Evolutionary conservation across 1,284 basidiomycete genomes (phyloP), one percentile per base, ranked within the genome.

Genomic region (Cystobasidium slooffiae): DNA sequence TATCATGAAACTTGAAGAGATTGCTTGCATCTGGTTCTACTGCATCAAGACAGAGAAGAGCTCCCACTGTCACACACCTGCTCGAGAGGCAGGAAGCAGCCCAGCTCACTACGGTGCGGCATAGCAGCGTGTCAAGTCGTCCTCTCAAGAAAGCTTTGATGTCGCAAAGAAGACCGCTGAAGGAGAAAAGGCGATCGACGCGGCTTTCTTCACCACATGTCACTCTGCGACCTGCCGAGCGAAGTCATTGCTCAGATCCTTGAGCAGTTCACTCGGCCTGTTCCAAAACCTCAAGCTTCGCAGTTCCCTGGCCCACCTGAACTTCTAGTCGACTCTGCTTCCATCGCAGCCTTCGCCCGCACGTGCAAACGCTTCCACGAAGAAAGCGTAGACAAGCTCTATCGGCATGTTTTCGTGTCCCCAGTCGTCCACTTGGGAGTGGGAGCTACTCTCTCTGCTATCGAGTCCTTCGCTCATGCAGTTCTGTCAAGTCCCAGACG

Each of bases 241-340:
- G 62, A 64, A 52, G 46, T 64, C 43, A 24, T 64, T 44, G 62
- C 46, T 16, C 46, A 64, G 62, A 22, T 64, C 46, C 37, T 47
- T 22, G 62, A 64, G 44, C 37, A 49, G 12, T 64, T 64, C 62
- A 64, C 62, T 44, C 39, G 24, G 20, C 62, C 62, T 14, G 62
- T 64, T 12, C 62, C 62, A 3, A 31, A 44, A 20, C 44, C 62
- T 6, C 22, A 64, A 4, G 46, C 24, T 6, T 41, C 37, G 14
- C n/a, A 64, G 1, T 64, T 64, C 20, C 62, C 62, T 1, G 6
- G 43, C 16, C 62, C 62, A 10, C 43, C 62, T 7, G 62, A 31
- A n/a, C 37, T 64, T 16, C 12, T 22, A 6, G 49, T 47, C 44
- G 62, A 64, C 62, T 31, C 43, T 16, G 22, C 22, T 5, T 49